phyloP scores from a whole-genome alignment of 2,329 filamentous ascomycete species.

The Aspergillus flavus region DNA sequence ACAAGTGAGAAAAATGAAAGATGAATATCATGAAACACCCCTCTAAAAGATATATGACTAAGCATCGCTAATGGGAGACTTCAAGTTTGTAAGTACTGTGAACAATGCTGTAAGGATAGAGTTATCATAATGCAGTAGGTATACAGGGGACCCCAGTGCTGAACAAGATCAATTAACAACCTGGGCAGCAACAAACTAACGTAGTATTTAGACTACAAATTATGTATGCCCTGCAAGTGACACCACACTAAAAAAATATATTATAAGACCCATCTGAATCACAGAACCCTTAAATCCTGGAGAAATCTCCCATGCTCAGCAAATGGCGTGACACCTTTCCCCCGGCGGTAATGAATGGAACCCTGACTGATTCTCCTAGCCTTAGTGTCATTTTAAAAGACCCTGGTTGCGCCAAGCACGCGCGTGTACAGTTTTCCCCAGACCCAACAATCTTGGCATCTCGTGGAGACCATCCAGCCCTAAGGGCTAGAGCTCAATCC shows the following conservation, averaged over 20 bases:
- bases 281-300: background rate
- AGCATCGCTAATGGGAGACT: background rate
- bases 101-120: background rate
- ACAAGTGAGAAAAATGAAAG: background rate
- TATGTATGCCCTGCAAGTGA: background rate
- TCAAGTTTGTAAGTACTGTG: background rate
- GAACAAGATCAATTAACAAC: background rate
- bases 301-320: background rate
- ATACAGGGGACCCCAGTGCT: background rate
- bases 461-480: background rate
- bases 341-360: background rate
- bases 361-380: background rate
- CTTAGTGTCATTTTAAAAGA: background rate
- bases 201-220: background rate
- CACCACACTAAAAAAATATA: background rate
- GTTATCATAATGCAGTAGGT: background rate
- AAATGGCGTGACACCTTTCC: background rate
- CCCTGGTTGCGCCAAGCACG: background rate
- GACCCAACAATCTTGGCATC: background rate
- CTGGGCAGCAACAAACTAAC: background rate
- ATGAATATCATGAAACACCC: background rate
- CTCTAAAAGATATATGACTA: background rate
- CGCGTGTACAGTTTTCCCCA: background rate
- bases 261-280: background rate
- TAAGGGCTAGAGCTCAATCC: background rate